Conservation (phyloP, 148 eudicot genomes). For the Polygonum aviculare region DNA sequence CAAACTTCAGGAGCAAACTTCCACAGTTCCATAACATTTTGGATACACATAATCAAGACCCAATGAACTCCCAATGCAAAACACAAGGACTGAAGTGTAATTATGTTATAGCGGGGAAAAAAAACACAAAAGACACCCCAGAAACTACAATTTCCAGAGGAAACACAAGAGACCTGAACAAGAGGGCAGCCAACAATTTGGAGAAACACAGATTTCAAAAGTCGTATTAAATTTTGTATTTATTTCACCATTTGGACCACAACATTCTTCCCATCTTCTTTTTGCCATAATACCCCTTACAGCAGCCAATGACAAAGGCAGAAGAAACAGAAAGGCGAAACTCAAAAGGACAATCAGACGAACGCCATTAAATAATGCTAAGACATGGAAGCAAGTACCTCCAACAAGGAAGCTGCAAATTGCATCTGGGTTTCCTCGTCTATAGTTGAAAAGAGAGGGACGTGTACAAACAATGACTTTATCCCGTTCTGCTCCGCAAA, state of each 20-base stretch:
- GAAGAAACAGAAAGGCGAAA: neutral
- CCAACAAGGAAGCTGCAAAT: conserved; percentile 76
- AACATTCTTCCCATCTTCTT: neutral
- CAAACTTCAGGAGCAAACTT: neutral
- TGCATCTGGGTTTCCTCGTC: conserved; percentile 86
- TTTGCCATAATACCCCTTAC: neutral
- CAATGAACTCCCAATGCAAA: neutral
- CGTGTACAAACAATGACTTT: conserved; percentile 82
- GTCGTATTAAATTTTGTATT: neutral
- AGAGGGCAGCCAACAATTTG: neutral
- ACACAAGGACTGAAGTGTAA: neutral
- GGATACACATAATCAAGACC: neutral
- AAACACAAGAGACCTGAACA: neutral
- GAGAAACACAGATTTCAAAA: neutral
- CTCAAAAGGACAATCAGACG: neutral
- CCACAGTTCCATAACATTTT: neutral
- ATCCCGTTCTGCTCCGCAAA: conserved; percentile 84
- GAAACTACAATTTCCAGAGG: neutral
- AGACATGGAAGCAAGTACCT: conserved; percentile 63
- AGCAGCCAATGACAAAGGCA: neutral
- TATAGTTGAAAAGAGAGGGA: conserved; percentile 78
- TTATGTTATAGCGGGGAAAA: neutral
- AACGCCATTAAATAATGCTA: conserved; percentile 2
- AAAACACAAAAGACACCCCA: neutral
- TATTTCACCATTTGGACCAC: neutral